Evolutionary conservation across 1,284 basidiomycete genomes (phyloP).

Genomic region (Pyrrhoderma lamaoense): DNA sequence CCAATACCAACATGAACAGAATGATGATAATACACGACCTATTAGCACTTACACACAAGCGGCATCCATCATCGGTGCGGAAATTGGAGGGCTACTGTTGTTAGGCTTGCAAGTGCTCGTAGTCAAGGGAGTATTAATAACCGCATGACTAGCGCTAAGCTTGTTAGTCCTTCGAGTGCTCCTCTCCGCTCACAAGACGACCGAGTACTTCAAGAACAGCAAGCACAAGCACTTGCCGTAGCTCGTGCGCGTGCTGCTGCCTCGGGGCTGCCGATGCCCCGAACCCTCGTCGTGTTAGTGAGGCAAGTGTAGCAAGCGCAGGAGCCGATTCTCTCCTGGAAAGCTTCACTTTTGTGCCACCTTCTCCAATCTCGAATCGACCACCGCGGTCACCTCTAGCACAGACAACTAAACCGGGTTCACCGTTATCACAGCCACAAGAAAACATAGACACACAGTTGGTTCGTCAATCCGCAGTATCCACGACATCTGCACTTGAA

Average conservation of each 20-base stretch:
- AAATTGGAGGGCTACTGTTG: conserved; percentile 59
- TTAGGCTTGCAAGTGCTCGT: conserved; percentile 46
- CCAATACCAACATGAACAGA: background rate
- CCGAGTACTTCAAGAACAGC: conserved; percentile 41
- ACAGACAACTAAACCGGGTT: conserved; percentile 37
- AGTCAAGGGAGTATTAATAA: conserved; percentile 35
- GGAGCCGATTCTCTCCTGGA: conserved; percentile 68
- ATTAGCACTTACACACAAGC: conserved; percentile 57
- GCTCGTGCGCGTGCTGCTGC: conserved; percentile 52
- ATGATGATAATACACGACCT: conserved; percentile 32
- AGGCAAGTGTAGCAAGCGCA: conserved; percentile 20
- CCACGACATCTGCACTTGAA: conserved; percentile 28
- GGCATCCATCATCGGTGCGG: conserved; percentile 45
- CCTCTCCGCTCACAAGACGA: conserved; percentile 6
- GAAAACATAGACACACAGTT: too few relatives aligned
- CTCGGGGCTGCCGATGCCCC: conserved; percentile 25
- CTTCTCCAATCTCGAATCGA: conserved; percentile 71
- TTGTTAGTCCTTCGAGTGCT: conserved; percentile 25
- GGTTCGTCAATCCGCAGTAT: too few relatives aligned
- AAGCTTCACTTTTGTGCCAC: conserved; percentile 78
- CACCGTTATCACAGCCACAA: conserved; percentile 1
- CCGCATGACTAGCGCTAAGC: conserved; percentile 49
- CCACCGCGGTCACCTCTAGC: conserved; percentile 65
- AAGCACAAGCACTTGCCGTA: conserved; percentile 48
- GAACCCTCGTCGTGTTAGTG: conserved; percentile 53